These are phyloP conservation scores for Tetrastigma voinierianum DNA, from an alignment of 164 flowering plant species.

Conservation along the genomic window DNA sequence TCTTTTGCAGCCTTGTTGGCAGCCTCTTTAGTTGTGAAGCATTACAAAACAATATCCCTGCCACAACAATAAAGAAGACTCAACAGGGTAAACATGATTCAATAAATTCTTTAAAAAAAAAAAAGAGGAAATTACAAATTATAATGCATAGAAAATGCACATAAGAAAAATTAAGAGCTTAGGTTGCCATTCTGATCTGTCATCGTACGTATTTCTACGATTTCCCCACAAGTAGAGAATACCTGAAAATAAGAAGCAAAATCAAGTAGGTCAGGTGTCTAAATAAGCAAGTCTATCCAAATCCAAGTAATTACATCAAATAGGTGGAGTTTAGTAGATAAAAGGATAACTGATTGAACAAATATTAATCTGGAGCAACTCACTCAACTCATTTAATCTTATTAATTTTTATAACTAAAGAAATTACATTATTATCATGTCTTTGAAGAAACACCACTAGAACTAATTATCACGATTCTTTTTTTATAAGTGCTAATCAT, in stretches of 20 bases:
- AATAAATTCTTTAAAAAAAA: not conserved
- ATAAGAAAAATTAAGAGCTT: constrained; percentile 22
- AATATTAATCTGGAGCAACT: too few relatives aligned
- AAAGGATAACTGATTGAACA: too few relatives aligned
- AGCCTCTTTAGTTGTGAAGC: constrained; percentile 40
- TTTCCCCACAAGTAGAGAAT: constrained; percentile 39
- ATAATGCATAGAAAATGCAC: too few relatives aligned
- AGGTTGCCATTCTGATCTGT: constrained; percentile 31
- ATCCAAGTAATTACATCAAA: too few relatives aligned
- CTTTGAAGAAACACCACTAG: too few relatives aligned
- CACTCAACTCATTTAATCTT: too few relatives aligned
- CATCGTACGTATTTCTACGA: constrained; percentile 34
- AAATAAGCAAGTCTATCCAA: too few relatives aligned
- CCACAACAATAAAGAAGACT: not conserved
- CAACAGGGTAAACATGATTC: not conserved
- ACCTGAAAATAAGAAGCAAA: constrained; percentile 17
- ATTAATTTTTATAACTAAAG: too few relatives aligned
- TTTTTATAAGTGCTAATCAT: too few relatives aligned
- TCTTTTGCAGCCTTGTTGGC: constrained; percentile 34
- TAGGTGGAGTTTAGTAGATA: too few relatives aligned
- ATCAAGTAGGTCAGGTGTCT: not conserved
- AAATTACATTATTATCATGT: too few relatives aligned
- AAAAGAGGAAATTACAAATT: not conserved
- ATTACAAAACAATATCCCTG: constrained; percentile 47
- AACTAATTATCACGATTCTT: too few relatives aligned